Evolutionary conservation across 1,284 basidiomycete genomes (phyloP).

Genomic region (Rhodotorula sp.): DNA sequence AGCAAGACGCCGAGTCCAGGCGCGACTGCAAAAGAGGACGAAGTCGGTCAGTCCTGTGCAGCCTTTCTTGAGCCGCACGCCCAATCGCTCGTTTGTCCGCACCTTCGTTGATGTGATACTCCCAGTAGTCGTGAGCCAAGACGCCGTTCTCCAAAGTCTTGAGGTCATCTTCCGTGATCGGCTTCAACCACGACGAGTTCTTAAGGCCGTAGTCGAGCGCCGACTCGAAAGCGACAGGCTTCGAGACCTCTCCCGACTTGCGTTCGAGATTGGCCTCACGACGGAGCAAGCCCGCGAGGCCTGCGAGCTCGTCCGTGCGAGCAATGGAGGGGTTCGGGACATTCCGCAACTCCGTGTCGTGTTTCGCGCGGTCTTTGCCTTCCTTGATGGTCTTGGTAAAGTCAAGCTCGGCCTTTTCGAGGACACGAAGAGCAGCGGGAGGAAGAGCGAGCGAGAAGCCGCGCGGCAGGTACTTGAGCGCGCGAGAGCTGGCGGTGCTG

Average conservation of each 20-base stretch:
- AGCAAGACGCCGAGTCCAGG: background rate
- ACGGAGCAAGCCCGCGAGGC: constrained; percentile 1
- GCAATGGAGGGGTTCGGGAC: background rate
- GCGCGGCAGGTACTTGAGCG: constrained; percentile 21
- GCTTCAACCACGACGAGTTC: background rate
- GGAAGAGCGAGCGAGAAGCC: constrained; percentile 17
- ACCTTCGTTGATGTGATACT: background rate
- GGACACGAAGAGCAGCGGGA: background rate
- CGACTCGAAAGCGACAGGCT: background rate
- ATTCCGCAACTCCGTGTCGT: background rate
- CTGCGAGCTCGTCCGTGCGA: constrained; percentile 5
- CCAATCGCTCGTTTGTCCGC: too few relatives aligned
- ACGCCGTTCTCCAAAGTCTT: background rate
- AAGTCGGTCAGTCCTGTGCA: background rate
- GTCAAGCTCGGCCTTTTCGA: background rate
- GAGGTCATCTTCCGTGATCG: background rate
- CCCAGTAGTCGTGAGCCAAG: constrained; percentile 13
- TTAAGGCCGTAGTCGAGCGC: constrained; percentile 11
- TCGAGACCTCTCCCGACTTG: background rate
- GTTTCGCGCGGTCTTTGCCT: background rate
- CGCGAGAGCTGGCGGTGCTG: constrained; percentile 4
- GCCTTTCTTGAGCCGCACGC: too few relatives aligned
- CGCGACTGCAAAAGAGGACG: background rate
- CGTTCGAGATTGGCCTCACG: background rate
- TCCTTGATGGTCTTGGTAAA: background rate